These are phyloP conservation scores for Wickerhamiella sorbophila DNA, from an alignment of 805 yeast genomes.

Conservation along the genomic window DNA sequence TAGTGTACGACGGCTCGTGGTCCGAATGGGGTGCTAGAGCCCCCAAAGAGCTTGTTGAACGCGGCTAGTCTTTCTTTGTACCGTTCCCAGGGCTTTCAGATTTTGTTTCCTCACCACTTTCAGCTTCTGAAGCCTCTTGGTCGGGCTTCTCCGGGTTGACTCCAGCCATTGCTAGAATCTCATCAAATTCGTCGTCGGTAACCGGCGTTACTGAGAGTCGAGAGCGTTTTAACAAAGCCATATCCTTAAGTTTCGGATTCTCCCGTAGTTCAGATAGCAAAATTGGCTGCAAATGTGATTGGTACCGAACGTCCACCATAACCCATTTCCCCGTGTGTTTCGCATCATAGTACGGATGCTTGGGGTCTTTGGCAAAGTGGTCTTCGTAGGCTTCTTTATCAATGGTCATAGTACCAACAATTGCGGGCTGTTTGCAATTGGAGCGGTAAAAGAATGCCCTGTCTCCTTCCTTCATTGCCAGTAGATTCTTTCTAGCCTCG, in stretches of 20 bases:
- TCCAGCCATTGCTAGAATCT: constrained; percentile 26
- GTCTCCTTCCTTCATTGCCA: constrained; percentile 35
- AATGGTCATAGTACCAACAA: constrained; percentile 33
- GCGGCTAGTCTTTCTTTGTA: background rate
- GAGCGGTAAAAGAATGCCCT: constrained; percentile 41
- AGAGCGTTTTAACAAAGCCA: constrained; percentile 36
- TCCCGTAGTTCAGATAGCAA: constrained; percentile 30
- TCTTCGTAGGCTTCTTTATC: constrained; percentile 24
- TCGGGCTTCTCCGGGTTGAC: background rate
- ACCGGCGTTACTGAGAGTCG: constrained; percentile 41
- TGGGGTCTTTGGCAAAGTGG: constrained; percentile 28
- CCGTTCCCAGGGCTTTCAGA: no score
- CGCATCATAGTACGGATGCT: constrained; percentile 35
- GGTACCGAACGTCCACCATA: constrained; percentile 38
- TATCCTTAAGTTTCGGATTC: constrained; percentile 25
- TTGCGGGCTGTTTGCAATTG: constrained; percentile 40
- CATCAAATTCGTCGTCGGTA: constrained; percentile 30
- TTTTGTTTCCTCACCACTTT: constrained; percentile 71
- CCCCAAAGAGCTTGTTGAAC: background rate
- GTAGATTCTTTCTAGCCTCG: constrained; percentile 40
- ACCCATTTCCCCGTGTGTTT: constrained; percentile 41
- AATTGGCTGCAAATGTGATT: constrained; percentile 31
- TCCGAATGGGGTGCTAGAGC: constrained; percentile 48
- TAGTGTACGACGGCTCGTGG: constrained; percentile 58
- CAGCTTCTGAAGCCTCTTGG: constrained; percentile 23